Evolutionary conservation across 2,329 filamentous ascomycete genomes (phyloP).

Genomic region (Colletotrichum paranaense): DNA sequence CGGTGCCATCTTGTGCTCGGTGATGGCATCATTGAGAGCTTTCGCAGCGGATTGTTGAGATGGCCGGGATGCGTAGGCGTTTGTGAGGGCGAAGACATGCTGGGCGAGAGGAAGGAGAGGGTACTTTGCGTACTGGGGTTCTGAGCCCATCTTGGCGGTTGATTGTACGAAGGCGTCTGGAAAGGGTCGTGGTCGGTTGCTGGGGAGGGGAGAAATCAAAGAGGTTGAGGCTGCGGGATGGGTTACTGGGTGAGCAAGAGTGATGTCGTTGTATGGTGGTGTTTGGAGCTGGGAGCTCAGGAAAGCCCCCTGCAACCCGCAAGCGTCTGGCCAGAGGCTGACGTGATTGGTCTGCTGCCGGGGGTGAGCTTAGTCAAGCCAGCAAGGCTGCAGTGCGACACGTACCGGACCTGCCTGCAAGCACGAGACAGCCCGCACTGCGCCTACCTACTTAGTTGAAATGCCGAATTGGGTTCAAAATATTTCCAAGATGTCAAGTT

Average conservation of each 20-base stretch:
- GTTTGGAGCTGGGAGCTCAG: constrained; percentile 31
- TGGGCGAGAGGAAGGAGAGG: constrained; percentile 84
- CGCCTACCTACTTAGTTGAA: neutral
- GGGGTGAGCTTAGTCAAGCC: constrained; percentile 31
- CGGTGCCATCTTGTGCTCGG: constrained; percentile 86
- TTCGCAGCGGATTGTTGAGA: constrained; percentile 79
- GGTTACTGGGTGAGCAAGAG: constrained; percentile 22
- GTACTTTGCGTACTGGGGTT: constrained; percentile 88
- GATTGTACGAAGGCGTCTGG: neutral
- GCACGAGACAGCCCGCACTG: neutral
- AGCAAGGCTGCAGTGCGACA: constrained; percentile 37
- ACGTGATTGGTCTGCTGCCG: constrained; percentile 21
- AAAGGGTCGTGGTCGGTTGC: neutral
- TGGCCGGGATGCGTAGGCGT: constrained; percentile 75
- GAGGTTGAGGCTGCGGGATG: constrained; percentile 17
- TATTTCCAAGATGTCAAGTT: too few relatives aligned
- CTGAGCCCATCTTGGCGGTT: constrained; percentile 70
- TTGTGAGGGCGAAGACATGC: constrained; percentile 88
- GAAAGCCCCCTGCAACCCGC: constrained; percentile 33
- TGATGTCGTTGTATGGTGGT: constrained; percentile 35
- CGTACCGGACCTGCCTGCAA: constrained; percentile 33
- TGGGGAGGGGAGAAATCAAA: neutral
- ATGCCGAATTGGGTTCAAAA: too few relatives aligned
- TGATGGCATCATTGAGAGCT: constrained; percentile 83
- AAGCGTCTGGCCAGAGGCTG: constrained; percentile 21